Evolutionary conservation across 2,329 filamentous ascomycete species (phyloP).

Genomic region (Aspergillus sp.): DNA sequence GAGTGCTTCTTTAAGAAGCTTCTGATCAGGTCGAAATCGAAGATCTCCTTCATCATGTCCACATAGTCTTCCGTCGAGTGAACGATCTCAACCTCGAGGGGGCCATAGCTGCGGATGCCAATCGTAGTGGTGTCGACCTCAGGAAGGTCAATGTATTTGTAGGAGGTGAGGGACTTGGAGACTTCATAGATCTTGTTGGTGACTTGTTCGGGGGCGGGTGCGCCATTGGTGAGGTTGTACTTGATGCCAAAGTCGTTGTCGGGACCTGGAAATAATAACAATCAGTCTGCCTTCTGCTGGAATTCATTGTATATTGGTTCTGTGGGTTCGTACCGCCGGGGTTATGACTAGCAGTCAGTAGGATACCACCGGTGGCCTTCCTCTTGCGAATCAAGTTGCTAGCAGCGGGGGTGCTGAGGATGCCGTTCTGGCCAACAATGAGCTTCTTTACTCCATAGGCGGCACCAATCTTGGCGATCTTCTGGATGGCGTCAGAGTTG

Average conservation of each 20-base stretch:
- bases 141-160: constrained; percentile 86
- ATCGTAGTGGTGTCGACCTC: constrained; percentile 81
- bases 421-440: constrained; percentile 91
- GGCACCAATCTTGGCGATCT: constrained; percentile 95
- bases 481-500: constrained; percentile 93
- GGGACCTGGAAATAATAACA: constrained; percentile 60
- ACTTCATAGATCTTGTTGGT: constrained; percentile 97
- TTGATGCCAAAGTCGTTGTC: constrained; percentile 98
- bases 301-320: too few species aligned
- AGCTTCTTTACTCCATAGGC: constrained; percentile 99
- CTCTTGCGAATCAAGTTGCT: constrained; percentile 94
- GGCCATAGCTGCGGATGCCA: constrained; percentile 79
- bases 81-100: constrained; percentile 90
- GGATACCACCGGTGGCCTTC: constrained; percentile 92
- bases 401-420: constrained; percentile 92
- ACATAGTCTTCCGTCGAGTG: constrained; percentile 92
- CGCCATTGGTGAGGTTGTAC: constrained; percentile 97
- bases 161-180: constrained; percentile 84
- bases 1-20: constrained; percentile 82
- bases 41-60: constrained; percentile 95
- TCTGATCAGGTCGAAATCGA: constrained; percentile 95
- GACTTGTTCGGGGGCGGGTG: constrained; percentile 90
- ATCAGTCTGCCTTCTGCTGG: neutral
- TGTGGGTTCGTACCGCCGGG: constrained; percentile 72
- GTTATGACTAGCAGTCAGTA: constrained; percentile 97